Percentiles rank a stretch among this genome's conserved stretches.
Evolutionary conservation across 23 red algal genomes (phyloP).

Genomic region (Rhodosorus marinus): DNA sequence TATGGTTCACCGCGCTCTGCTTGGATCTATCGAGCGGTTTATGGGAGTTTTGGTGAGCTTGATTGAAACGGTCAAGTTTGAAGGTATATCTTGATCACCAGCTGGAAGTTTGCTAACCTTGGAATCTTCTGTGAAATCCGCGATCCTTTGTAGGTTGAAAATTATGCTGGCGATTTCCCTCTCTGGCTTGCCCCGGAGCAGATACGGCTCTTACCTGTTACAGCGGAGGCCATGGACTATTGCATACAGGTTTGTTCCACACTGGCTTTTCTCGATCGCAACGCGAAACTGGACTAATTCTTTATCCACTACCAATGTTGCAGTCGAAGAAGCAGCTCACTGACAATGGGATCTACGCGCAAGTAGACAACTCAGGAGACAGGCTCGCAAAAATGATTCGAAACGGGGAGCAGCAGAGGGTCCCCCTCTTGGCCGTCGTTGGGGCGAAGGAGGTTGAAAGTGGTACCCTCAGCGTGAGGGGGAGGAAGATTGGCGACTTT

Average conservation of each 20-base stretch:
- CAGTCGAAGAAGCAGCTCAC: slow-evolving; percentile 2
- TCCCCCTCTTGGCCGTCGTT: slow-evolving; percentile 78
- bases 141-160: too few species aligned
- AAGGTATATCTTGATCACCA: too few species aligned
- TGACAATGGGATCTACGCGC: slow-evolving; percentile 23
- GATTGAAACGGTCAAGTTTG: too few species aligned
- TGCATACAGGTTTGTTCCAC: slow-evolving; percentile 55
- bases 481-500: slow-evolving; percentile 51
- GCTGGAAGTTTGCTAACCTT: too few species aligned
- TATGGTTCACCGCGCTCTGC: slow-evolving; percentile 95
- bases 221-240: slow-evolving; percentile 20
- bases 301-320: too few species aligned
- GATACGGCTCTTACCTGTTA: slow-evolving; percentile 59
- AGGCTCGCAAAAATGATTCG: slow-evolving; percentile 83
- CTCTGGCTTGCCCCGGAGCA: slow-evolving; percentile 96
- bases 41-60: slow-evolving; percentile 90
- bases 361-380: slow-evolving; percentile 67
- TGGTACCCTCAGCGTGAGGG: slow-evolving; percentile 36
- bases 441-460: slow-evolving; percentile 48
- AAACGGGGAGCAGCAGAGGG: slow-evolving; percentile 64
- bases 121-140: too few species aligned
- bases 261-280: background rate
- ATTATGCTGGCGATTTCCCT: slow-evolving; percentile 85
- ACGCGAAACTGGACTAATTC: background rate
- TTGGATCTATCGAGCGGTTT: slow-evolving; percentile 93